These are phyloP conservation scores for Silene uniflora DNA, from an alignment of 148 eudicot species.

Conservation along the genomic window DNA sequence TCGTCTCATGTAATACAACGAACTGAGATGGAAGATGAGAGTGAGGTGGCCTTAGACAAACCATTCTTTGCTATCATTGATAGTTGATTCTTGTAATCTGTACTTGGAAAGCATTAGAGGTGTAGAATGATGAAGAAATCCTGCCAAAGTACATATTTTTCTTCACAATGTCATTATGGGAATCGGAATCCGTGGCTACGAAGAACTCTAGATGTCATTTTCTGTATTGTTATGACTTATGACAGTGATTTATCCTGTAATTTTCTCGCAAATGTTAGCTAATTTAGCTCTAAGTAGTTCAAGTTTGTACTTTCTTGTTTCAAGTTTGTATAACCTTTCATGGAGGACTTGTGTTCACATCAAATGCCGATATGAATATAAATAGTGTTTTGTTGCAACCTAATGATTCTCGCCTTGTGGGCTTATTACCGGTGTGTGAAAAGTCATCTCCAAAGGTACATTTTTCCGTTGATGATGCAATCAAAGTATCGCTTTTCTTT, in stretches of 20 bases:
- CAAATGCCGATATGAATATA: too few species aligned
- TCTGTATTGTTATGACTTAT: not conserved
- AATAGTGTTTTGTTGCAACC: too few species aligned
- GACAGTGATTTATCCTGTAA: not conserved
- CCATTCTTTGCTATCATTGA: conserved; percentile 10
- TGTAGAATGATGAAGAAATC: conserved; percentile 1
- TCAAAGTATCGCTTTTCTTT: too few species aligned
- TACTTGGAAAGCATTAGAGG: not conserved
- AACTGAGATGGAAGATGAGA: not conserved
- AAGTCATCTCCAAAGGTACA: too few species aligned
- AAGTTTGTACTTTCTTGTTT: not conserved
- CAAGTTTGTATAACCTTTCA: too few species aligned
- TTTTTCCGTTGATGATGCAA: too few species aligned
- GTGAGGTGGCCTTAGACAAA: not conserved
- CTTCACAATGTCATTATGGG: not conserved
- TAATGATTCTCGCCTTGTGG: too few species aligned
- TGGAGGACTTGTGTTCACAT: too few species aligned
- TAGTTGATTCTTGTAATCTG: conserved; percentile 5
- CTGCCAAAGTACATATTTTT: not conserved
- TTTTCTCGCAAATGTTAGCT: not conserved
- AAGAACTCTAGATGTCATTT: not conserved
- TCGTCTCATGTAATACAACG: too few species aligned
- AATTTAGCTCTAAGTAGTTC: not conserved
- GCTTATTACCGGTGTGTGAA: too few species aligned
- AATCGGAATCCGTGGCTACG: not conserved